Base-by-base conservation (phyloP, 768 basidiomycete genomes). In the Pisolithus microcarpus region DNA sequence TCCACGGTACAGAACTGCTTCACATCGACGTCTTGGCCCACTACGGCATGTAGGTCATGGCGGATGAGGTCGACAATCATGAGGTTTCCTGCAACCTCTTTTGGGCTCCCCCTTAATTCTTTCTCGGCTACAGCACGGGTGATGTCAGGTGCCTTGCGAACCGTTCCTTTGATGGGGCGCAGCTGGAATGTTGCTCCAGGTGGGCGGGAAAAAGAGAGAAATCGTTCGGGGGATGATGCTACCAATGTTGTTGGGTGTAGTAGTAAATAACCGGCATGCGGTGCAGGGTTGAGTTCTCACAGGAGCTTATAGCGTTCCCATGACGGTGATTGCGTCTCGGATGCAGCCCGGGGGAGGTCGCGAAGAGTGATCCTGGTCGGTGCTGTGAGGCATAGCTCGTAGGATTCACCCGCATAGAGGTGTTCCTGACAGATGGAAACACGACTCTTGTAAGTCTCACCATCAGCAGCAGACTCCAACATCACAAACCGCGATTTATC, bases 91-190 rank as follows among this genome's bases (percentile, higher is more conserved):
- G 31, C 31, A 34, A 34, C 31, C 10, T 34, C 31, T 11, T 34
- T 98, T 39, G 71, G 73, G 64, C 78, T 86, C 6, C 84, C 82
- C 13, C 72, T 73, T 51, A 87, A 67, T 13, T 76, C 65, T 66
- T 82, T 58, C 58, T 85, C 82, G n/a, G 84, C 84, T 44, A 80
- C 76, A 49, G 75, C 79, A 24, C 79, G 80, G 16, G 77, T 84
- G 52, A 84, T 74, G 7, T 72, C 73, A 7, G 83, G 80, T 3
- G 72, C 79, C 65, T 88, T 90, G 40, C 82, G 80, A 24, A 91
- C 74, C 1, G 94, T 96, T 7, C 94, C 94, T 61, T 97, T 98
- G 63, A 98, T 96, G 4, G 94, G 94, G 49, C 93, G 85, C 56
- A 96, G 77, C 67, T 94, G 88, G 62, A 85, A 91, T 11, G 75